Percentiles rank a stretch among this genome's conserved stretches.
Conservation (phyloP, 768 basidiomycete species). For the Hemileccinum rubropunctum region DNA sequence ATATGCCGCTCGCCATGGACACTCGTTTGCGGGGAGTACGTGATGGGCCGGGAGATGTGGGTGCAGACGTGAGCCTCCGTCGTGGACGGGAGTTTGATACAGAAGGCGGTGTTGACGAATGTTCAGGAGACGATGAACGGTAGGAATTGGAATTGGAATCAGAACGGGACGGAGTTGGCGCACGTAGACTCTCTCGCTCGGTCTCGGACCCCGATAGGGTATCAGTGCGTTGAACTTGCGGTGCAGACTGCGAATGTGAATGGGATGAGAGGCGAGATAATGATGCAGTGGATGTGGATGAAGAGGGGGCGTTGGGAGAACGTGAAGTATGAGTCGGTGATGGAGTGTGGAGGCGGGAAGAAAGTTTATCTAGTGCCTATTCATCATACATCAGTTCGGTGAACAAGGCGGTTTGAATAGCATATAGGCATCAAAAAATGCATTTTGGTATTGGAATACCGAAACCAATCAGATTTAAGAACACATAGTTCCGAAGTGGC, state of each 20-base stretch:
- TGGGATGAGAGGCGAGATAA: slow-evolving; percentile 36
- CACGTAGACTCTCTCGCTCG: slow-evolving; percentile 59
- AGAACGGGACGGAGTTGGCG: slow-evolving; percentile 29
- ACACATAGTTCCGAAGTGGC: slow-evolving; percentile 6
- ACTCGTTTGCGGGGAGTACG: slow-evolving; percentile 42
- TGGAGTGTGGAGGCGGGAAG: slow-evolving; percentile 56
- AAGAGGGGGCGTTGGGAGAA: slow-evolving; percentile 33
- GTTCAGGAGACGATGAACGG: slow-evolving; percentile 39
- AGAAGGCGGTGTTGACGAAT: slow-evolving; percentile 37
- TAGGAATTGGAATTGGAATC: slow-evolving; percentile 30
- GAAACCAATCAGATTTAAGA: slow-evolving; percentile 1
- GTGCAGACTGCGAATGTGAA: slow-evolving; percentile 29
- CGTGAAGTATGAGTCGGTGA: slow-evolving; percentile 45
- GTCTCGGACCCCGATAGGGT: slow-evolving; percentile 77
- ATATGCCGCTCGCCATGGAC: slow-evolving; percentile 35
- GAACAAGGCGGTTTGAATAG: slow-evolving; percentile 5
- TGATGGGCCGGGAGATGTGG: slow-evolving; percentile 43
- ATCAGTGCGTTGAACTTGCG: slow-evolving; percentile 29
- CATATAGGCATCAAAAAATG: slow-evolving; percentile 20
- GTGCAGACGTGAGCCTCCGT: slow-evolving; percentile 47
- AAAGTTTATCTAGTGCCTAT: slow-evolving; percentile 69
- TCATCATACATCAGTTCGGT: slow-evolving; percentile 2
- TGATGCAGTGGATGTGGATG: slow-evolving; percentile 35
- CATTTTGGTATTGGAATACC: slow-evolving; percentile 5
- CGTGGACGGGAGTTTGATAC: slow-evolving; percentile 27